phyloP scores from a whole-genome alignment of 495 filamentous ascomycete species.

The Apodospora peruviana region DNA sequence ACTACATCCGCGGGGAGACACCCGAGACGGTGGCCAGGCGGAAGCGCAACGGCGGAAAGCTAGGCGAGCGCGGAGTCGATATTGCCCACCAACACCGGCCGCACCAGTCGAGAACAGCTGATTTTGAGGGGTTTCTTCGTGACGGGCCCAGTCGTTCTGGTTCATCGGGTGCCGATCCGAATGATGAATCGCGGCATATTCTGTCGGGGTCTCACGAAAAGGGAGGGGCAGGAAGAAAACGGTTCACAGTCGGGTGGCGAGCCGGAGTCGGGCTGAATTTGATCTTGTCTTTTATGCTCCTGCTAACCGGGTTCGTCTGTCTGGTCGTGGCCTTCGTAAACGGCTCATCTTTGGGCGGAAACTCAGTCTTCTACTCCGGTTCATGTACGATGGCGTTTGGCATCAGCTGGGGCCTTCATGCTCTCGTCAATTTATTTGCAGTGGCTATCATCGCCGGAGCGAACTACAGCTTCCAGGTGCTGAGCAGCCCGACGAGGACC shows the following conservation, averaged over 20 bases:
- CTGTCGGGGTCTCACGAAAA: slow-evolving; percentile 1
- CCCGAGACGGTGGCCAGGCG: slow-evolving; percentile 36
- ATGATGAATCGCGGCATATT: slow-evolving; percentile 9
- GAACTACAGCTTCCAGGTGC: slow-evolving; percentile 46
- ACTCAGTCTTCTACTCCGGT: slow-evolving; percentile 30
- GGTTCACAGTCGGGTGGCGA: slow-evolving; percentile 30
- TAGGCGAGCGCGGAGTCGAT: slow-evolving; percentile 26
- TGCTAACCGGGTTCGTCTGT: slow-evolving; percentile 33
- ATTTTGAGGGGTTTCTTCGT: slow-evolving; percentile 25
- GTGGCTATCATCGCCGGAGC: slow-evolving; percentile 34
- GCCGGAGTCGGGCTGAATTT: slow-evolving; percentile 34
- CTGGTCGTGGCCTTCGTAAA: slow-evolving; percentile 31
- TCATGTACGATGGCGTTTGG: slow-evolving; percentile 24
- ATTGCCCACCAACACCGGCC: slow-evolving; percentile 17
- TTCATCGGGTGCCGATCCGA: background rate
- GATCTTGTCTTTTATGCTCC: slow-evolving; percentile 28
- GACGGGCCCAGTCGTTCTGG: background rate
- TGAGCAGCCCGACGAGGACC: slow-evolving; percentile 46
- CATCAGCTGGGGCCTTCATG: slow-evolving; percentile 32
- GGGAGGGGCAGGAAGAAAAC: slow-evolving; percentile 4
- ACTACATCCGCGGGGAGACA: slow-evolving; percentile 39
- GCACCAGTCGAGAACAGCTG: slow-evolving; percentile 29
- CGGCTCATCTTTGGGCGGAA: slow-evolving; percentile 21
- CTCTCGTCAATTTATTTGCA: slow-evolving; percentile 30
- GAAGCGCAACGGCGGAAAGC: slow-evolving; percentile 29